A percentile compares a stretch with the other conserved stretches of the same genome.
Evolutionary conservation across 2,329 filamentous ascomycete genomes (phyloP).

Genomic region (Macroventuria anomochaeta): DNA sequence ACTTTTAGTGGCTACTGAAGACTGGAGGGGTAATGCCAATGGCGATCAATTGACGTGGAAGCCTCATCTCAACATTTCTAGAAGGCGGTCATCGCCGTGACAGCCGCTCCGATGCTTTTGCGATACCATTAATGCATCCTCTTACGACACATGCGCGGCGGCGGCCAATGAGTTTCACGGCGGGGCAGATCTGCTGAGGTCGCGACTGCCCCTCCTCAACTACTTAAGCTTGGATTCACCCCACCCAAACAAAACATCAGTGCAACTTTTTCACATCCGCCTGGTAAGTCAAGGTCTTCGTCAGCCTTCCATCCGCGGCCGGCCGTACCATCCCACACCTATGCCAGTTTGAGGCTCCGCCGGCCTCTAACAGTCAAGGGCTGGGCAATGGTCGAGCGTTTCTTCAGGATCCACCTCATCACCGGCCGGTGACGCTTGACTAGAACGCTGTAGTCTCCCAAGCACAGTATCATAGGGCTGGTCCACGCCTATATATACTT

Average conservation of each 20-base stretch:
- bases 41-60: constrained; percentile 13
- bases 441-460: constrained; percentile 9
- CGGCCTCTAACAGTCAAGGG: constrained; percentile 26
- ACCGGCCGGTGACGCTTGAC: constrained; percentile 17
- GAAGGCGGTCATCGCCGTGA: constrained; percentile 16
- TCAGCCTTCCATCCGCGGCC: constrained; percentile 45
- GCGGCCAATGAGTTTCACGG: constrained; percentile 30
- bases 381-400: constrained; percentile 31
- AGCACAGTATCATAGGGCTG: constrained; percentile 24
- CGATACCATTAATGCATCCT: constrained; percentile 33
- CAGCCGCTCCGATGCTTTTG: constrained; percentile 26
- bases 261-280: constrained; percentile 31
- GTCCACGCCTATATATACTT: constrained; percentile 32
- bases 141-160: constrained; percentile 29
- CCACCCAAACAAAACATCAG: constrained; percentile 37
- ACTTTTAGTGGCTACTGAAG: not conserved
- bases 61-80: constrained; percentile 16
- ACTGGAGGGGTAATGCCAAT: constrained; percentile 8
- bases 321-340: constrained; percentile 36
- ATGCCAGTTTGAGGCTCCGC: constrained; percentile 26
- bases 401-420: constrained; percentile 28
- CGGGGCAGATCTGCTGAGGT: constrained; percentile 30
- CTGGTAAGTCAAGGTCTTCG: constrained; percentile 44
- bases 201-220: constrained; percentile 24
- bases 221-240: constrained; percentile 15